Base-by-base conservation (phyloP, 257 asterid species). In the Nicotiana undulata region DNA sequence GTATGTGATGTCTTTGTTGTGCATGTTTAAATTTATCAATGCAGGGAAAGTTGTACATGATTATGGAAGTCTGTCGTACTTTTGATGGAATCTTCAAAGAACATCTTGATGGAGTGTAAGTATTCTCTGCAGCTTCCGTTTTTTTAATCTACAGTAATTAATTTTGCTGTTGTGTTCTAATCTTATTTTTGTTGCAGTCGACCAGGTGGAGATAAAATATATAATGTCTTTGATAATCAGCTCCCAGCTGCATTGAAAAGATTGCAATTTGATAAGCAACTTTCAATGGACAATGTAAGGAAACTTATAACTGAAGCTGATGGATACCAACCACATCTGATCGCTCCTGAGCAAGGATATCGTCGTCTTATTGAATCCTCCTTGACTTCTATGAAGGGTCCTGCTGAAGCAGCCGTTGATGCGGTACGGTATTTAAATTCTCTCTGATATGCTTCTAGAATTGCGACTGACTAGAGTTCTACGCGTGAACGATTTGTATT, bases 341-440 rank as follows among this genome's bases (percentile, higher is more conserved):
- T 96, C 85, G 99, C 99, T 32, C 99, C 99, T 17, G 99, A 96
- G 83, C 98, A 96, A 84, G 99, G 99, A 81, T 96, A 96, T 83
- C 98, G 98, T 31, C 97, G 97, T 75, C 98, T 96, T 80, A 96
- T 96, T 83, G 99, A 96, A 85, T 94, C 98, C 76, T 90, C 98
- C 61, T 86, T 95, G 90, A 82, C 90, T 79, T 89, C 92, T 29
- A 91, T 95, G 55, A 96, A 96, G 90, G 99, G 98, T 76, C 99
- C 99, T 67, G 97, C 98, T 55, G 99, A 92, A 89, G 97, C 98
- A 60, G 89, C 98, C 66, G 98, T 96, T 82, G 99, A 92, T 85
- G 92, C 97, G 93, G 99, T 95, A 91, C 74, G 86, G 26, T 31
- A 74, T 49, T 26, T 49, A 26, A 49, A 74, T 49, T 34, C 8